Evolutionary conservation across 805 yeast species (phyloP), one percentile per base, ranked within the genome.

Genomic region (Suhomyces sp.): DNA sequence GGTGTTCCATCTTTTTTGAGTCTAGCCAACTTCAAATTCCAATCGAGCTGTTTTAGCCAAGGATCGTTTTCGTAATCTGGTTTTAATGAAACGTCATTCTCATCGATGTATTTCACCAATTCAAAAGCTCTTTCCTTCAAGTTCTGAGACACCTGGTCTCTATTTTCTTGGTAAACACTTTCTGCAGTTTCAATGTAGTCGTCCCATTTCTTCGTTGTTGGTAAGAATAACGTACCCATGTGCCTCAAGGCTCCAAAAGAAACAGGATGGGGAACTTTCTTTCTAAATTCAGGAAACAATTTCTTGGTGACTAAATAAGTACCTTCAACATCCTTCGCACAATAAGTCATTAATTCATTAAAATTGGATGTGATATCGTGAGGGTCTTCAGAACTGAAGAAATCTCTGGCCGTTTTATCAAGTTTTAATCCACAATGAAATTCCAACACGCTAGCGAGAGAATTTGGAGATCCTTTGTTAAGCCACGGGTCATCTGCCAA

Each of bases 41-140:
- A 93, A 56, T 93, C 88, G 38, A 93, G 65, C 57, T 95, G 98
- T 2, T 72, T 68, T 25, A 90, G 65, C 98, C 98, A 95, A 0
- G 95, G 95, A 53, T 91, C 97, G 6, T 70, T 54, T 12, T 59
- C 54, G 56, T 64, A 57, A n/a, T 55, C 54, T 0, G 72, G 69
- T 15, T 30, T 31, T 20, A 31, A 31, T 15, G 14, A 5, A 4
- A 19, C 15, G 16, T 17, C 31, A 7, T 29, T 22, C n/a, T 74
- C 68, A 28, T 66, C 71, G 6, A 62, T 47, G 29, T 37, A 55
- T 3, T 59, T 51, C 1, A 80, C 76, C 4, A 83, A 72, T 13
- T 77, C 79, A 2, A 76, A 65, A 0, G 88, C 88, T 18, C 88
- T 66, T 8, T 61, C 62, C 18, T 68, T 64, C 10, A 95, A 67